These are phyloP conservation scores for Warburgia ugandensis DNA, from an alignment of 164 flowering plant genomes.

Conservation along the genomic window DNA sequence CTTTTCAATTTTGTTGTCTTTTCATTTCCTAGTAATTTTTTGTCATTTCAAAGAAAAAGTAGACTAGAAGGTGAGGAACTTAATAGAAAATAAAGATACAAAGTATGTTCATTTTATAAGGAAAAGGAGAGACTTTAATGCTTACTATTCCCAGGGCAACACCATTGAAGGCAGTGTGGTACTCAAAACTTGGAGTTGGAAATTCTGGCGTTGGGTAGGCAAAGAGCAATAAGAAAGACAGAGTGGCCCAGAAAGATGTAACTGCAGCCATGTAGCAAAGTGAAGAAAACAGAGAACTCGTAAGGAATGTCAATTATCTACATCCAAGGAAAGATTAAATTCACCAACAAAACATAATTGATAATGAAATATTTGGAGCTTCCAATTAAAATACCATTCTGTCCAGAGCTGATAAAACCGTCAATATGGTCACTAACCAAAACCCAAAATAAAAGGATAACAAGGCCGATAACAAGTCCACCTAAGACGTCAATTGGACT, in stretches of 20 bases:
- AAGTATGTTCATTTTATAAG: not conserved
- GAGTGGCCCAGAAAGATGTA: conserved; percentile 64
- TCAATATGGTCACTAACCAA: conserved; percentile 52
- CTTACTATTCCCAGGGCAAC: conserved; percentile 98
- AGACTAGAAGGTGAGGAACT: too few species aligned
- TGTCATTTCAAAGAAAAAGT: too few species aligned
- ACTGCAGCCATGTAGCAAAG: conserved; percentile 44
- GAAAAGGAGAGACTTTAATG: conserved; percentile 4
- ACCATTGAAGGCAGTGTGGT: conserved; percentile 86
- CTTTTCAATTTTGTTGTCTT: too few species aligned
- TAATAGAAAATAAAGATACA: too few species aligned
- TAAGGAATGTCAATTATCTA: too few species aligned
- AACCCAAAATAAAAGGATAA: conserved; percentile 71
- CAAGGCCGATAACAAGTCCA: conserved; percentile 67
- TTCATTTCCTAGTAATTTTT: too few species aligned
- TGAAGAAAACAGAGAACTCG: not conserved
- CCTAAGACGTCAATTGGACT: conserved; percentile 66
- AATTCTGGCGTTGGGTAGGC: conserved; percentile 98
- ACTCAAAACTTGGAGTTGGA: conserved; percentile 98
- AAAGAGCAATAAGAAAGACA: conserved; percentile 79
- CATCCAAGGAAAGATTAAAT: too few species aligned
- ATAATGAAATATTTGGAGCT: too few species aligned
- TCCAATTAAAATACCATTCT: conserved; percentile 95
- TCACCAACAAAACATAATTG: too few species aligned
- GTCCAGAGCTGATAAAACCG: conserved; percentile 55